Evolutionary conservation across 2,329 filamentous ascomycete species (phyloP).

Genomic region (Colletotrichum siamense): DNA sequence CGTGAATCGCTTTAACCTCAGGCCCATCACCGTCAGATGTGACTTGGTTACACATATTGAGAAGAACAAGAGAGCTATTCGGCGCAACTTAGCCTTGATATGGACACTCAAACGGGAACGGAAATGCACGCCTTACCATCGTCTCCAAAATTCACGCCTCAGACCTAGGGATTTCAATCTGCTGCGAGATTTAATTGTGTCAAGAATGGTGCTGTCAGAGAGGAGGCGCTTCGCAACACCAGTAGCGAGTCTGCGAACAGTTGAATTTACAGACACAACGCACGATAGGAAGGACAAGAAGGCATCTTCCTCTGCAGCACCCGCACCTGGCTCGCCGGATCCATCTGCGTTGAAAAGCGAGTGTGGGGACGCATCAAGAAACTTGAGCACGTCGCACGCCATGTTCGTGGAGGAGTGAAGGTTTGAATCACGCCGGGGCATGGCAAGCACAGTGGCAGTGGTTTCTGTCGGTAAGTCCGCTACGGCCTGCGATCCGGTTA

Average conservation of each 20-base stretch:
- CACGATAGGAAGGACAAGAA: slow-evolving; percentile 60
- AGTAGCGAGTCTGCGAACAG: slow-evolving; percentile 53
- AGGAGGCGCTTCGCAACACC: slow-evolving; percentile 56
- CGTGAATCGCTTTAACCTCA: slow-evolving; percentile 53
- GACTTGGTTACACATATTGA: slow-evolving; percentile 55
- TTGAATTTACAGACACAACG: slow-evolving; percentile 56
- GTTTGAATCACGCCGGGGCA: slow-evolving; percentile 44
- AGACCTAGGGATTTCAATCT: slow-evolving; percentile 42
- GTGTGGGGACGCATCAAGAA: slow-evolving; percentile 57
- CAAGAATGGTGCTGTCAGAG: slow-evolving; percentile 38
- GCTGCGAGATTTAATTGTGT: slow-evolving; percentile 39
- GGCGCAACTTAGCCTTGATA: slow-evolving; percentile 27
- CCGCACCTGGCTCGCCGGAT: background rate
- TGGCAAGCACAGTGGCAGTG: slow-evolving; percentile 33
- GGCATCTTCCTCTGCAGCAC: slow-evolving; percentile 38
- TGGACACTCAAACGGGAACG: background rate
- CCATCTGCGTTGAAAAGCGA: slow-evolving; percentile 47
- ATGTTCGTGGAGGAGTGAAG: slow-evolving; percentile 43
- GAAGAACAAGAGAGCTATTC: slow-evolving; percentile 46
- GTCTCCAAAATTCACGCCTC: slow-evolving; percentile 55
- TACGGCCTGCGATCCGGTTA: slow-evolving; percentile 36
- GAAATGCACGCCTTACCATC: slow-evolving; percentile 44
- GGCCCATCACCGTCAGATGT: slow-evolving; percentile 46
- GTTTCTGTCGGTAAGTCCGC: slow-evolving; percentile 42
- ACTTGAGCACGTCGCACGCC: slow-evolving; percentile 60